These are phyloP conservation scores for Cryphonectria parasitica DNA, from an alignment of 2,329 filamentous ascomycete genomes.

Conservation along the genomic window DNA sequence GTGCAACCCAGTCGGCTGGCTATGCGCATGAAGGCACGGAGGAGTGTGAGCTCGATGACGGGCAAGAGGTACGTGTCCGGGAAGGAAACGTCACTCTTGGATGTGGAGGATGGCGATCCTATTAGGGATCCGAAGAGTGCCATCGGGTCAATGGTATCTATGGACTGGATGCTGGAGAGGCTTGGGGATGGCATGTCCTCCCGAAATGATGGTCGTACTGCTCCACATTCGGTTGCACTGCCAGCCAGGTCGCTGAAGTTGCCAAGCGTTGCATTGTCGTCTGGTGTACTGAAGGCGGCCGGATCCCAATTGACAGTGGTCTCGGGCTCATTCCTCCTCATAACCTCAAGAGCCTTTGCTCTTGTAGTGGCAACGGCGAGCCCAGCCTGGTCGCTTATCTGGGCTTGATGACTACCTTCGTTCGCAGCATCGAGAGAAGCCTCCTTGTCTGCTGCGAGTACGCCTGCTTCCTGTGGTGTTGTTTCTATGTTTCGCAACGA, in stretches of 20 bases:
- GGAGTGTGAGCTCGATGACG: conserved; percentile 51
- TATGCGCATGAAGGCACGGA: conserved; percentile 52
- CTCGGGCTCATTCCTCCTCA: not conserved
- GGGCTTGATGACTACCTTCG: not conserved
- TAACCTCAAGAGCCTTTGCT: not conserved
- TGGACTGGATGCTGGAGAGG: not conserved
- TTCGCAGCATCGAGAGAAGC: no score
- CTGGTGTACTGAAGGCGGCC: not conserved
- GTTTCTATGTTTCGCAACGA: not conserved
- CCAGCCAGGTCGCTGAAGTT: no score
- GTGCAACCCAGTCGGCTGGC: conserved; percentile 44
- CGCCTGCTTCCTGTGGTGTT: not conserved
- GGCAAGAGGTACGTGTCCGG: conserved; percentile 55
- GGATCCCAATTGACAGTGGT: not conserved
- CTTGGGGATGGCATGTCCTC: not conserved
- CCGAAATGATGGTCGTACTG: not conserved
- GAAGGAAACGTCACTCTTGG: conserved; percentile 33
- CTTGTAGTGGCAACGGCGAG: not conserved
- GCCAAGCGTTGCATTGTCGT: not conserved
- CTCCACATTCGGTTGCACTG: not conserved
- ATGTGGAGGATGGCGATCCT: not conserved
- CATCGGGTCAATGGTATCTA: not conserved
- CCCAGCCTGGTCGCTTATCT: not conserved
- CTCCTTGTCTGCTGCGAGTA: not conserved
- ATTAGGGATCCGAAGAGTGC: not conserved